Conservation (phyloP, 768 basidiomycete species). For the Suillus hirtellus region DNA sequence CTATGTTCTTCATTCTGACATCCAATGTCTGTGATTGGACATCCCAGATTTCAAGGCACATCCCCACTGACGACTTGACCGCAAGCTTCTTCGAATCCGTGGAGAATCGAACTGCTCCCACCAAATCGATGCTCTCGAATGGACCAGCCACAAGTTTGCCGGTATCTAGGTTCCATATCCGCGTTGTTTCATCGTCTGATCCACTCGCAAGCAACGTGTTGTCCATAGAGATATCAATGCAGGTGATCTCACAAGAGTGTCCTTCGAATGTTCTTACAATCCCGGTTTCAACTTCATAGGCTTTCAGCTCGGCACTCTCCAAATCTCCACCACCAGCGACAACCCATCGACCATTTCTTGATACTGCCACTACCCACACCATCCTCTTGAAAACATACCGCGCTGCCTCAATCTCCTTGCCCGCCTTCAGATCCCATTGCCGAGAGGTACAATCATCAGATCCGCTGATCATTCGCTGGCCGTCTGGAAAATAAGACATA, state of each 20-base stretch:
- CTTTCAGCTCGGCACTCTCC: not conserved
- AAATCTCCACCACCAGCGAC: no score
- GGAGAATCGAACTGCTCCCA: not conserved
- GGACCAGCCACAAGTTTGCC: not conserved
- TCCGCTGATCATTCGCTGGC: no score
- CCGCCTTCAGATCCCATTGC: no score
- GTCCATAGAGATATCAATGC: not conserved
- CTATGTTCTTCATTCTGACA: not conserved
- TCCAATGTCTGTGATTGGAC: not conserved
- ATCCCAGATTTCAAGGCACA: not conserved
- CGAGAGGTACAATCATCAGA: no score
- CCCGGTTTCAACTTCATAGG: not conserved
- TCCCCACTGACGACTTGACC: fast-evolving
- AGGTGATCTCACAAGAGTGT: fast-evolving
- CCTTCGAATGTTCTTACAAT: not conserved
- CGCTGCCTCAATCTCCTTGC: no score
- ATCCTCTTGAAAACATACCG: no score
- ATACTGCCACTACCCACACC: no score
- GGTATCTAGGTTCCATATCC: not conserved
- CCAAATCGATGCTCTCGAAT: fast-evolving
- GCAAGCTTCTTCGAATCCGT: not conserved
- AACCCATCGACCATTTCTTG: no score
- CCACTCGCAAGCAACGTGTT: not conserved
- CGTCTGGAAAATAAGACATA: no score
- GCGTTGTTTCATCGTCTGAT: fast-evolving